Percentiles rank a stretch among this genome's conserved stretches.
Evolutionary conservation across 2,329 filamentous ascomycete species (phyloP).

Genomic region (Elsinoe batatas): DNA sequence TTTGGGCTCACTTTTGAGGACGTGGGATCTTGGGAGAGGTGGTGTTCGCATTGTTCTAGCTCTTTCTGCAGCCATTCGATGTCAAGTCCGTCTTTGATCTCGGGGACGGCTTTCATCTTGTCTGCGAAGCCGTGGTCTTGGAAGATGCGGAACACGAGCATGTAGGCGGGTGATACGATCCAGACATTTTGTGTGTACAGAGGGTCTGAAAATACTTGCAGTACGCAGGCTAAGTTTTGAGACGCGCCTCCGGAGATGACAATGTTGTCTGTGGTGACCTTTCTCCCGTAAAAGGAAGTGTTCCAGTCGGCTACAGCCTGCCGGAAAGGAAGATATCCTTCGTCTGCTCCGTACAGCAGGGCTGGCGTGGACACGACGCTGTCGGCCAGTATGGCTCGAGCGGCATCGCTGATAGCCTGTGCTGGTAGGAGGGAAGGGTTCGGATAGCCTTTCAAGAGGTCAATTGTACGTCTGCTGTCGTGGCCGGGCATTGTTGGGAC

Average conservation of each 20-base stretch:
- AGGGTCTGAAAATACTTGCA: slow-evolving; percentile 74
- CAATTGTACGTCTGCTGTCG: slow-evolving; percentile 38
- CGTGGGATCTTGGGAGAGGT: slow-evolving; percentile 18
- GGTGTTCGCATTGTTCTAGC: slow-evolving; percentile 42
- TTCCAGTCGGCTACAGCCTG: slow-evolving; percentile 63
- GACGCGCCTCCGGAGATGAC: slow-evolving; percentile 78
- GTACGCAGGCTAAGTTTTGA: slow-evolving; percentile 67
- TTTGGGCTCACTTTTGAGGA: slow-evolving; percentile 12
- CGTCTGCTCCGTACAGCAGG: slow-evolving; percentile 72
- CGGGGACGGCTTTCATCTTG: slow-evolving; percentile 58
- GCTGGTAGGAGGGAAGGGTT: slow-evolving; percentile 55
- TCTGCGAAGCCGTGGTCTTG: slow-evolving; percentile 64
- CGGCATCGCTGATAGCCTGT: slow-evolving; percentile 50
- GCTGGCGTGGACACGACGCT: slow-evolving; percentile 49
- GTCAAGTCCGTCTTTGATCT: slow-evolving; percentile 70
- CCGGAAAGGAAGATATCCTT: slow-evolving; percentile 61
- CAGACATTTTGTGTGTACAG: slow-evolving; percentile 64
- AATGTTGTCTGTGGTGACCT: slow-evolving; percentile 50
- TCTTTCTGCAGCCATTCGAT: slow-evolving; percentile 48
- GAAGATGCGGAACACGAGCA: slow-evolving; percentile 77
- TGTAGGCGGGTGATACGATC: slow-evolving; percentile 75
- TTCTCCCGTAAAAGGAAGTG: slow-evolving; percentile 46
- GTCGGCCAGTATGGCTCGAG: slow-evolving; percentile 51
- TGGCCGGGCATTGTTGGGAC: slow-evolving; percentile 4
- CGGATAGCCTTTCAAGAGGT: slow-evolving; percentile 62